Conservation (phyloP, 768 basidiomycete species). For the Filobasidium floriforme region DNA sequence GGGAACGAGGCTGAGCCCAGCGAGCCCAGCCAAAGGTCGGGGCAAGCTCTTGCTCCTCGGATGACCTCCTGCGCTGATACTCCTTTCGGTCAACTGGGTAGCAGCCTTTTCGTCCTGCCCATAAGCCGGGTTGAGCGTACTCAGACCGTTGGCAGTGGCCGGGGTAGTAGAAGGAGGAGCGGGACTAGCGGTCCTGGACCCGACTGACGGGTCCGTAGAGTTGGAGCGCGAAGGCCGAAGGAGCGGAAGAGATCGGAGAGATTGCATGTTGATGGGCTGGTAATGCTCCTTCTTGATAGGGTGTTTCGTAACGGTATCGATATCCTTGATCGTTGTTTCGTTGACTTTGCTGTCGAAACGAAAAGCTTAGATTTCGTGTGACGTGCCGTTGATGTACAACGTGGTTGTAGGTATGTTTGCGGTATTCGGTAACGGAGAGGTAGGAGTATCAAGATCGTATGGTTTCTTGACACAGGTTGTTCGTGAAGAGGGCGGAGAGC, state of each 20-base stretch:
- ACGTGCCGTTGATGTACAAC: too few relatives aligned
- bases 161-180: slow-evolving; percentile 36
- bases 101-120: slow-evolving; percentile 8
- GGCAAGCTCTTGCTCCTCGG: slow-evolving; percentile 4
- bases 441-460: neutral
- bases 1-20: slow-evolving; percentile 5
- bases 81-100: slow-evolving; percentile 3
- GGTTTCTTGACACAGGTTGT: neutral
- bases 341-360: too few relatives aligned
- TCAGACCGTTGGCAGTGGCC: slow-evolving; percentile 21
- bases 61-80: slow-evolving; percentile 6
- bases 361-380: too few relatives aligned
- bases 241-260: slow-evolving; percentile 42
- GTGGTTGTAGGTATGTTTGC: slow-evolving; percentile 8
- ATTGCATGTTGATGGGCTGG: slow-evolving; percentile 31
- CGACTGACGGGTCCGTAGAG: neutral
- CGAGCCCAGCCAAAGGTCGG: neutral
- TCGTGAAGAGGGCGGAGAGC: too few relatives aligned
- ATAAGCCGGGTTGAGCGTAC: slow-evolving; percentile 16
- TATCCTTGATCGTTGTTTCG: too few relatives aligned
- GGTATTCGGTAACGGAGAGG: slow-evolving; percentile 17
- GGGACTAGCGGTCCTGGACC: slow-evolving; percentile 37
- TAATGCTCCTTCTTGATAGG: neutral
- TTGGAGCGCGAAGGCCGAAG: slow-evolving; percentile 36
- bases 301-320: too few relatives aligned